Conservation (phyloP, 495 filamentous ascomycete species). For the Patellaria atrata region DNA sequence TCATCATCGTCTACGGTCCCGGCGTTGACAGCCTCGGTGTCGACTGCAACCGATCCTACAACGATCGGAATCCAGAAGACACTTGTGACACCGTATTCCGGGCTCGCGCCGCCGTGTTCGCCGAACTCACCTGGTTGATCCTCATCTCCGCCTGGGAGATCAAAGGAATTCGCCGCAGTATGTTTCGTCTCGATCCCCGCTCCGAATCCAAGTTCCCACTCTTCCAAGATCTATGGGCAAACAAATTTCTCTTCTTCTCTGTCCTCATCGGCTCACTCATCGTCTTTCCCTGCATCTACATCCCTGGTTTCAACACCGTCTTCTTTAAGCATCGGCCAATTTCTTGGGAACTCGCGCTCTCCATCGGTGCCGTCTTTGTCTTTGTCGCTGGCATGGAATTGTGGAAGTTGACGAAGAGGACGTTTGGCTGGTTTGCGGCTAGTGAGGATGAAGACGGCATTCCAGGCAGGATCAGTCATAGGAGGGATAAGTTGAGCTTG, state of each 20-base stretch:
- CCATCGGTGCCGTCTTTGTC: constrained; percentile 35
- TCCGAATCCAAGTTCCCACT: constrained; percentile 30
- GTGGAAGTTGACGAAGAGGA: constrained; percentile 38
- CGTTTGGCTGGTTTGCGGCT: constrained; percentile 11
- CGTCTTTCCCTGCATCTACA: constrained; percentile 56
- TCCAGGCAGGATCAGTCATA: no score
- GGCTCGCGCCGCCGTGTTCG: constrained; percentile 57
- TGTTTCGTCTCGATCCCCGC: constrained; percentile 9
- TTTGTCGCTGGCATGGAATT: constrained; percentile 45
- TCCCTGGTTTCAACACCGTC: constrained; percentile 47
- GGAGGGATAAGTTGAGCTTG: constrained; percentile 2
- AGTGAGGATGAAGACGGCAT: constrained; percentile 5
- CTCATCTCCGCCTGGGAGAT: constrained; percentile 39
- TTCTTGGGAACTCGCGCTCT: constrained; percentile 55
- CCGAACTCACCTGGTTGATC: constrained; percentile 52
- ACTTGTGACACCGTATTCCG: constrained; percentile 34
- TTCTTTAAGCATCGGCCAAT: constrained; percentile 60
- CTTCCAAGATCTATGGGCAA: constrained; percentile 47
- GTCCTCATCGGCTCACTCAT: constrained; percentile 45
- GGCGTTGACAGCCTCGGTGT: constrained; percentile 43
- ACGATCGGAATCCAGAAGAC: no score
- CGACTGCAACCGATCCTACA: constrained; percentile 46
- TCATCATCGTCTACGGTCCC: constrained; percentile 48
- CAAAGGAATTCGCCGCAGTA: constrained; percentile 4
- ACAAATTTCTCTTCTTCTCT: constrained; percentile 56